Evolutionary conservation across 495 filamentous ascomycete species (phyloP).

Genomic region (Thozetella sp.): DNA sequence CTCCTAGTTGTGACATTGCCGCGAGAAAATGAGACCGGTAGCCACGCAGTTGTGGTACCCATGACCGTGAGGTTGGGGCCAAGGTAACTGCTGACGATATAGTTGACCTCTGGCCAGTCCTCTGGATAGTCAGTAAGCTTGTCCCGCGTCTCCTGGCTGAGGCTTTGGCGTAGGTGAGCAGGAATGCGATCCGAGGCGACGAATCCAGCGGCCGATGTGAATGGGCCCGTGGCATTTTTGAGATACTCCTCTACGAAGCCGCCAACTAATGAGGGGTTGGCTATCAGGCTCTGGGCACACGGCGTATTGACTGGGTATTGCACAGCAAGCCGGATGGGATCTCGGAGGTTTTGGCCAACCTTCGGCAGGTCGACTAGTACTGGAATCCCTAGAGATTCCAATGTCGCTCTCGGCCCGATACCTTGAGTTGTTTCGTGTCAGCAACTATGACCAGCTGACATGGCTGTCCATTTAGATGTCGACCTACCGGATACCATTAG

Average conservation of each 20-base stretch:
- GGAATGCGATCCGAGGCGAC: slow-evolving; percentile 46
- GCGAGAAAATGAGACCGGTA: slow-evolving; percentile 28
- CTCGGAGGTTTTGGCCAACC: slow-evolving; percentile 55
- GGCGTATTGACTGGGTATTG: slow-evolving; percentile 38
- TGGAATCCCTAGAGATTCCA: slow-evolving; percentile 33
- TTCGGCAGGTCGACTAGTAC: slow-evolving; percentile 44
- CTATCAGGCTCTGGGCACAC: slow-evolving; percentile 38
- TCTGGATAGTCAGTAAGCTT: slow-evolving; percentile 42
- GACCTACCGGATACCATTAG: slow-evolving; percentile 46
- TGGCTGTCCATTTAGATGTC: background rate
- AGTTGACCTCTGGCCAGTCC: slow-evolving; percentile 62
- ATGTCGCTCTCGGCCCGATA: slow-evolving; percentile 2
- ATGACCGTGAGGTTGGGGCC: slow-evolving; percentile 27
- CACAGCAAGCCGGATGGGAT: slow-evolving; percentile 39
- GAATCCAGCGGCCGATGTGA: slow-evolving; percentile 46
- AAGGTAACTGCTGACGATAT: slow-evolving; percentile 41
- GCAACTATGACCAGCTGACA: background rate
- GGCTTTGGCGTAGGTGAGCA: slow-evolving; percentile 7
- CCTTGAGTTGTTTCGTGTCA: background rate
- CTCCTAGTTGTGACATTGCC: slow-evolving; percentile 55
- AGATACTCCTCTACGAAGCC: slow-evolving; percentile 22
- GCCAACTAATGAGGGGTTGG: slow-evolving; percentile 4
- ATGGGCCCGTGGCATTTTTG: slow-evolving; percentile 29
- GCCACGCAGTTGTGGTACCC: slow-evolving; percentile 19
- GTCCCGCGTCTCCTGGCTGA: slow-evolving; percentile 18